These are phyloP conservation scores for Daedaleopsis nitida DNA, from an alignment of 768 basidiomycete genomes.

Conservation along the genomic window DNA sequence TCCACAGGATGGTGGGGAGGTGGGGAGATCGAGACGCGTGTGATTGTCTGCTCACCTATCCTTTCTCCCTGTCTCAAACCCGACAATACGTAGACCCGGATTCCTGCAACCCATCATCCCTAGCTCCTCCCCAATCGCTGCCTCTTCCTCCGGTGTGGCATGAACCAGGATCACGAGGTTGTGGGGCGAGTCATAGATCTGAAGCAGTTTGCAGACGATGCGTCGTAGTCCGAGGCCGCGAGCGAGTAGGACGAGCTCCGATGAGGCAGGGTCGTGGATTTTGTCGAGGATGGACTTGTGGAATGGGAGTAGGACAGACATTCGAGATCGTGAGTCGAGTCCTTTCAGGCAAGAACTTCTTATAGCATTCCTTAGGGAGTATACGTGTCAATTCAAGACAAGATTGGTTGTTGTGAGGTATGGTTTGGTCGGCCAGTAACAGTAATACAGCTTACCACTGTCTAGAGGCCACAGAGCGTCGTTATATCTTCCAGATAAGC, in stretches of 20 bases:
- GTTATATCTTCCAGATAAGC: too few species aligned
- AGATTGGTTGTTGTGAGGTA: too few species aligned
- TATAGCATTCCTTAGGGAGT: too few species aligned
- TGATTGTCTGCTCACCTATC: conserved; percentile 61
- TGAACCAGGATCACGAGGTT: conserved; percentile 86
- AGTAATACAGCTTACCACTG: too few species aligned
- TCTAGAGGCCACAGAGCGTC: too few species aligned
- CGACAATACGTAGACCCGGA: conserved; percentile 82
- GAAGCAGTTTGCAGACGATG: conserved; percentile 83
- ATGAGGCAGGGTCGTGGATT: conserved; percentile 74
- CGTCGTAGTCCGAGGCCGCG: conserved; percentile 88
- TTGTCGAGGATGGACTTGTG: conserved; percentile 68
- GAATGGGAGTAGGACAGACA: conserved; percentile 52
- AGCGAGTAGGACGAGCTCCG: conserved; percentile 77
- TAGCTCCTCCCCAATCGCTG: conserved; percentile 89
- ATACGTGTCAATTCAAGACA: too few species aligned
- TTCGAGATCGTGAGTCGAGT: background rate
- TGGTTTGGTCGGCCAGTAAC: too few species aligned
- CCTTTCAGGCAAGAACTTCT: too few species aligned
- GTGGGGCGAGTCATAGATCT: conserved; percentile 87
- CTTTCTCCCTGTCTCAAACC: conserved; percentile 76
- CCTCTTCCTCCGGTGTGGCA: conserved; percentile 84
- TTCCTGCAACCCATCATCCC: conserved; percentile 88
- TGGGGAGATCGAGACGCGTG: background rate
- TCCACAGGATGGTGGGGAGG: background rate